Base-by-base conservation (phyloP, 352 stramenopile genomes). In the Globisporangium alternatum region DNA sequence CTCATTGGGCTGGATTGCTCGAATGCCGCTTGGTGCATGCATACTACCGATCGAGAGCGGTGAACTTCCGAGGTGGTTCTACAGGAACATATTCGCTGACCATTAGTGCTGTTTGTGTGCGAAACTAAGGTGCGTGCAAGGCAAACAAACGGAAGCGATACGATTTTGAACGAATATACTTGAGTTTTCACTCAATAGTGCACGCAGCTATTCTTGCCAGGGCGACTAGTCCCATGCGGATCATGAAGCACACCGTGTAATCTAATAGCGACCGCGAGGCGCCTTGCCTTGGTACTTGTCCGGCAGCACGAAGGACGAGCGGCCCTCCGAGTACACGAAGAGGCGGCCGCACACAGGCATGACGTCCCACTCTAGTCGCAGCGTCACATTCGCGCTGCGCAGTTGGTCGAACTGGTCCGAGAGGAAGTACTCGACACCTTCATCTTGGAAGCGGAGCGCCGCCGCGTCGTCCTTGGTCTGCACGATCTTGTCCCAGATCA, bases 401-500 rank as follows among this genome's bases (percentile, higher is more conserved):
- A 95, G 69, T 69, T 95, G 66, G 68, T 93, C 79, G 68, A 80
- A 69, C 68, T 93, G 81, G 64, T 93, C 85, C 15, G 84, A 78
- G 13, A 95, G 64, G 52, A 93, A 92, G 70, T 95, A 95, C 69
- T 93, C 86, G 72, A 93, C 73, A 56, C 79, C 76, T 51, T 93
- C 80, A 61, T 93, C 65, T 47, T 77, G 31, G 60, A 87, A 86
- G 43, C 78, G 71, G 22, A 95, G 66, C 55, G 52, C 54, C 25
- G 44, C 48, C 6, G 86, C 86, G 21, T 64, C 71, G 19, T 86
- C 81, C 43, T 76, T 81, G 22, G 80, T 89, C 57, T 74, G 81
- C 56, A 95, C 78, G 70, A 95, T 95, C 67, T 82, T 83, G 70
- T 95, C 86, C 86, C 86, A 95, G 30, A 95, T 65, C 44, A 95